Evolutionary conservation across 1,139 yeast species (phyloP).

Genomic region (Diutina scorzettiae): DNA sequence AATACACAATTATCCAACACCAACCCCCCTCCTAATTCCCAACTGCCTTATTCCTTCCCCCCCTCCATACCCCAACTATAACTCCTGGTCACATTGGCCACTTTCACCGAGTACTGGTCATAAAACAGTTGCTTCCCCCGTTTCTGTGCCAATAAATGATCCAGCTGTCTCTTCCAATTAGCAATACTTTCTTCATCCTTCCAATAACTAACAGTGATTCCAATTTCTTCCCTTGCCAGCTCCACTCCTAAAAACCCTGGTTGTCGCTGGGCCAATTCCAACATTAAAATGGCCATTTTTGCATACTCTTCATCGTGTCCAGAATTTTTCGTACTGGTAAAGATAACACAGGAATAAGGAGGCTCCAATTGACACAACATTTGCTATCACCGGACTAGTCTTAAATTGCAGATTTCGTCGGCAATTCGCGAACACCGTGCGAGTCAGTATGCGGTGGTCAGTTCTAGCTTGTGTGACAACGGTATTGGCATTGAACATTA

Average conservation of each 20-base stretch:
- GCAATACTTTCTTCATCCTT: background rate
- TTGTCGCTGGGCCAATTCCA: background rate
- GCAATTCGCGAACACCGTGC: too few species aligned
- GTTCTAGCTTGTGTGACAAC: background rate
- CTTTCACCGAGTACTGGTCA: background rate
- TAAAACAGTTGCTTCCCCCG: background rate
- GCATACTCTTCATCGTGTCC: background rate
- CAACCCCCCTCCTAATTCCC: background rate
- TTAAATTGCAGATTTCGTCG: too few species aligned
- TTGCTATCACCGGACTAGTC: too few species aligned
- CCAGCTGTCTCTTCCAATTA: background rate
- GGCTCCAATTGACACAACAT: too few species aligned
- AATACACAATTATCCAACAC: too few species aligned
- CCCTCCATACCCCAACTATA: background rate
- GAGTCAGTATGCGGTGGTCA: too few species aligned
- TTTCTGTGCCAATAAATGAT: background rate
- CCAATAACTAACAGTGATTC: constrained; percentile 5
- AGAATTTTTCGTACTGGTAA: background rate
- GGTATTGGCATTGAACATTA: background rate
- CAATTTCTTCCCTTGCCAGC: background rate
- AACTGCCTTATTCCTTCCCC: background rate
- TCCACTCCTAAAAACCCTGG: constrained; percentile 5
- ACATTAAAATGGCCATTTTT: background rate
- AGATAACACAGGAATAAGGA: background rate
- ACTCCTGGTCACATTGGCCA: background rate